phyloP scores from a whole-genome alignment of 495 filamentous ascomycete genomes.

The Corynascus novoguineensis region DNA sequence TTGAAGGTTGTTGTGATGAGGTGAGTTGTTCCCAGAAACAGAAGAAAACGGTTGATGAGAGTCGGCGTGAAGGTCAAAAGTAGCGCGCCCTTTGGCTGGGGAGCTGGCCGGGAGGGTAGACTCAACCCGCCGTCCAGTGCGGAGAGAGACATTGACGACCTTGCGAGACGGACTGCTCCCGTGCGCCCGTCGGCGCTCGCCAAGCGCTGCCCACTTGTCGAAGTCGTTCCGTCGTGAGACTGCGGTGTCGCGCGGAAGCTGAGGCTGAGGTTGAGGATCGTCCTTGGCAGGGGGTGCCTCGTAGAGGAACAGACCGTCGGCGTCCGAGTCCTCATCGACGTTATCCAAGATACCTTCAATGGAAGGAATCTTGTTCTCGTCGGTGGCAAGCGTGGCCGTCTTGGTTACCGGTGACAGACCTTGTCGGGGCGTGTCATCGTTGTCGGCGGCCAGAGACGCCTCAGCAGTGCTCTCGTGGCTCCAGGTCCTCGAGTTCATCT shows the following conservation, averaged over 20 bases:
- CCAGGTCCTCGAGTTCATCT: slow-evolving; percentile 74
- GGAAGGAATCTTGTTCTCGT: slow-evolving; percentile 39
- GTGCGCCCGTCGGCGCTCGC: slow-evolving; percentile 68
- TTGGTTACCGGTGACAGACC: slow-evolving; percentile 49
- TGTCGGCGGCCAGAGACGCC: slow-evolving; percentile 31
- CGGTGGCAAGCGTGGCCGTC: slow-evolving; percentile 31
- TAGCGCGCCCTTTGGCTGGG: slow-evolving; percentile 31
- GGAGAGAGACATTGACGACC: slow-evolving; percentile 39
- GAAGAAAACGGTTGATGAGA: slow-evolving; percentile 23
- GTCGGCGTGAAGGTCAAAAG: slow-evolving; percentile 31
- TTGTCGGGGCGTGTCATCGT: slow-evolving; percentile 44
- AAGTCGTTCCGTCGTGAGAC: slow-evolving; percentile 48
- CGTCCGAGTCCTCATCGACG: slow-evolving; percentile 52
- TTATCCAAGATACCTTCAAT: slow-evolving; percentile 37
- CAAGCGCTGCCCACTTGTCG: slow-evolving; percentile 85
- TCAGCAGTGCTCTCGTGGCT: slow-evolving; percentile 64
- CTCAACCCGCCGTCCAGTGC: slow-evolving; percentile 32
- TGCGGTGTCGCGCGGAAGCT: slow-evolving; percentile 38
- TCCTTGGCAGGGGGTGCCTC: slow-evolving; percentile 47
- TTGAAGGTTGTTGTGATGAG: slow-evolving; percentile 15
- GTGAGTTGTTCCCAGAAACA: slow-evolving; percentile 25
- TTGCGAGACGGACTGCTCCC: slow-evolving; percentile 44
- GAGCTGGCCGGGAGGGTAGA: slow-evolving; percentile 29
- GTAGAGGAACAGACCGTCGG: slow-evolving; percentile 65
- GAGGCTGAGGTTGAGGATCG: slow-evolving; percentile 24